Base-by-base conservation (phyloP, 257 asterid genomes). In the Solanum gracilifrons region DNA sequence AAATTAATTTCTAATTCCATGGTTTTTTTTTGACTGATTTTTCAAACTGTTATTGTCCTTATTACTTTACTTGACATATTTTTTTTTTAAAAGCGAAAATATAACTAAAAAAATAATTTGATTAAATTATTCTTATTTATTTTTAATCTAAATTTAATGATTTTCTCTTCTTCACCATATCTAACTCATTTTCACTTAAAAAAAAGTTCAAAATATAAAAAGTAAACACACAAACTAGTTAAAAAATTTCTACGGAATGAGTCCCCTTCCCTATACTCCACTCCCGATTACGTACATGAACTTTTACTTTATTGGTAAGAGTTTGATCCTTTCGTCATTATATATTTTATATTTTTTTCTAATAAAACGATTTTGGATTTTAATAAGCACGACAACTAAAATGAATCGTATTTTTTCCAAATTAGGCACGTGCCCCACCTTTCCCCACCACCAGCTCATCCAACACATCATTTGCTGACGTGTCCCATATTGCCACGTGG, bases 401-500 rank as follows among this genome's bases (percentile, higher is more conserved):
- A 64, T 62, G 31, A 13, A n/a, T 0, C 0, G 1, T 23, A 60
- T 2, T 64, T 23, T 62, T n/a, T n/a, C 32, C 8, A 62, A 62
- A 62, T 23, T 9, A 62, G 6, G 31, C 93, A 93, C 97, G 94
- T 89, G 92, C 92, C 90, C 18, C 7, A 58, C 64, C 25, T 20
- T 20, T 55, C 64, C 25, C 64, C 64, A 55, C 64, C 64, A 20
- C 5, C 64, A 55, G 11, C 27, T 58, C 68, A 58, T 46, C 87
- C 88, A 89, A 84, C 85, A 46, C 86, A 89, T 87, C 90, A 77
- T 82, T 9, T 29, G 90, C 91, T 88, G 92, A 93, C 95, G 96
- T 92, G 98, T 87, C 21, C 97, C 95, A 91, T 73, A 86, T 27
- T 41, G 87, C 93, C 95, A 95, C 97, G 98, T 94, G 95, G 85